Evolutionary conservation across 2,329 filamentous ascomycete genomes (phyloP), one percentile per base, ranked within the genome.

Genomic region (Zymoseptoria passerinii): DNA sequence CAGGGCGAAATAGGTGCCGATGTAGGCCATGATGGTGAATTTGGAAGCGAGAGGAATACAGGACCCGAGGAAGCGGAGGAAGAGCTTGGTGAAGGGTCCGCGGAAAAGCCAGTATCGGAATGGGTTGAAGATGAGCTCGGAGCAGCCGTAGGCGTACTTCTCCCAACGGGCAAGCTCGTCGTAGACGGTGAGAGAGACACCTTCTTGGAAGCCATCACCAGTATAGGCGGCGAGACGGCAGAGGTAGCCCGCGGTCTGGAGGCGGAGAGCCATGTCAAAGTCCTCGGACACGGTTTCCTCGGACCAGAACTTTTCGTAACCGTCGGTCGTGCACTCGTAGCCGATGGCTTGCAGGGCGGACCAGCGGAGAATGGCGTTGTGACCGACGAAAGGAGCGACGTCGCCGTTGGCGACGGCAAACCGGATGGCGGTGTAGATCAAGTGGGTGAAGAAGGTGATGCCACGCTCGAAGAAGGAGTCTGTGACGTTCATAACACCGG

Each of bases 161-260:
- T 92, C 89, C 89, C 89, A 92, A 58, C 89, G 86, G 1, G 88
- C 86, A 60, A 92, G 79, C 73, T 92, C 89, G 73, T 92, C 89
- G 70, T 92, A 91, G 8, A 92, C 88, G 0, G 89, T 92, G 58
- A 92, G 77, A 1, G 89, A 92, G 56, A 92, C 89, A 63, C 89
- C 89, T 71, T 92, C 89, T 71, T 90, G 87, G 78, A 90, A 91
- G 53, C 85, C 87, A n/a, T 87, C 83, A 44, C 85, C 85, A 6
- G 85, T 84, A 80, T 88, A 91, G 19, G 85, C 83, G 8, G 84
- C 87, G 23, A 90, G 78, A 28, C 88, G 85, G 65, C 89, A 86
- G 62, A 86, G 84, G 72, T 90, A 90, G 28, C 87, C 86, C 62
- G 77, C 82, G 63, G 83, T 84, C 72, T 90, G 88, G 19, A 91